Conservation (phyloP, 805 yeast species). For the Cephaloascus fragrans region DNA sequence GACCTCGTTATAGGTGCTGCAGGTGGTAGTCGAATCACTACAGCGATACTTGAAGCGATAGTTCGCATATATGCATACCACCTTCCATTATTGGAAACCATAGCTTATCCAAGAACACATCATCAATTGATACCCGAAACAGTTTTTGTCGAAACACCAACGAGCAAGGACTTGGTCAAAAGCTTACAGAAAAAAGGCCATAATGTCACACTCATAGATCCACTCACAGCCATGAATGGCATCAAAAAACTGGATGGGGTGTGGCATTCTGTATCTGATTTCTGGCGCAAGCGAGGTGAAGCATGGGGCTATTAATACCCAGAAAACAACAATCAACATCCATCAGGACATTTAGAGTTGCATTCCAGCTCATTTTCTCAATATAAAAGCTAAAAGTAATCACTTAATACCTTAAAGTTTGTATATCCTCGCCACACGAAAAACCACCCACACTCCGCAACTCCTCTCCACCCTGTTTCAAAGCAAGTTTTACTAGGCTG, state of each 20-base stretch:
- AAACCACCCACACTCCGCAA: no score
- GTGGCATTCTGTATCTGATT: slow-evolving; percentile 77
- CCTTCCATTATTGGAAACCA: slow-evolving; percentile 51
- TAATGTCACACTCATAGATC: slow-evolving; percentile 24
- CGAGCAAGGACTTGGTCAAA: slow-evolving; percentile 25
- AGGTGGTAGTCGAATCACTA: slow-evolving; percentile 84
- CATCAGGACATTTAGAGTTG: no score
- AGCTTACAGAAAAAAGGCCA: slow-evolving; percentile 40
- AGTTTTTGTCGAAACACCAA: slow-evolving; percentile 49
- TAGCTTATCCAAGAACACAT: slow-evolving; percentile 77
- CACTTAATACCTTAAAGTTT: no score
- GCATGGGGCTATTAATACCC: slow-evolving; percentile 61
- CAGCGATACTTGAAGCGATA: slow-evolving; percentile 76
- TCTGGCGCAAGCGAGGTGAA: slow-evolving; percentile 78
- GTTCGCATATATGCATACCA: slow-evolving; percentile 52
- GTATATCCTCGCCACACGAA: no score
- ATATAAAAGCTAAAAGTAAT: no score
- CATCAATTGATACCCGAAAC: slow-evolving; percentile 80
- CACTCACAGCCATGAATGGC: slow-evolving; percentile 52
- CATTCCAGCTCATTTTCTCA: no score
- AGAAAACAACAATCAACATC: no score
- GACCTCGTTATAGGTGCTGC: slow-evolving; percentile 83
- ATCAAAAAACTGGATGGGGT: slow-evolving; percentile 26
- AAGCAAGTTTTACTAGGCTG: no score
- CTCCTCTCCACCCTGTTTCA: no score